phyloP scores from a whole-genome alignment of 2,329 filamentous ascomycete genomes.

The Colletotrichum phormii region DNA sequence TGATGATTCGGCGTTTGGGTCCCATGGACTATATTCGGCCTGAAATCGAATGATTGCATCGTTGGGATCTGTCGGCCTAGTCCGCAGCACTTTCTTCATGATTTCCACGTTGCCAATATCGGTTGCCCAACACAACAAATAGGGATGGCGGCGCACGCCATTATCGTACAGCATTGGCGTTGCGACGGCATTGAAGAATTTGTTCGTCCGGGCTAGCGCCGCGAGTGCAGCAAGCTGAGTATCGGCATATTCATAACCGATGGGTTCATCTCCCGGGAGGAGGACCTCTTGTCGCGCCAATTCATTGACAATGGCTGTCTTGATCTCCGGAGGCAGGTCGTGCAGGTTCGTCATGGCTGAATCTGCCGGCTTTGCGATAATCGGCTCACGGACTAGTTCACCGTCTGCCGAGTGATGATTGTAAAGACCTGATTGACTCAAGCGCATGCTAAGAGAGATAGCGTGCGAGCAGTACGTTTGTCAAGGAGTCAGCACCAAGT shows the following conservation, averaged over 20 bases:
- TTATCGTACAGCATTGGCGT: neutral
- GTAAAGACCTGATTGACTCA: too few species aligned
- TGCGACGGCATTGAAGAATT: neutral
- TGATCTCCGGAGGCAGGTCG: slow-evolving; percentile 9
- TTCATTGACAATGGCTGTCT: neutral
- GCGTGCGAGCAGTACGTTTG: too few species aligned
- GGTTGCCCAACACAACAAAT: slow-evolving; percentile 8
- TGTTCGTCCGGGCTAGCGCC: neutral
- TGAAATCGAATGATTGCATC: neutral
- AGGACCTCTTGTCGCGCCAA: neutral
- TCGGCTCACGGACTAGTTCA: neutral
- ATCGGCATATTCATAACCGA: neutral
- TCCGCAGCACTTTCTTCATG: neutral
- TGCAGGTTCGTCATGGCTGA: neutral
- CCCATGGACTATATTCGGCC: neutral
- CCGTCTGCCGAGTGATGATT: neutral
- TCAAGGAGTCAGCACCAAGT: too few species aligned
- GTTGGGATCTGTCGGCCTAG: neutral
- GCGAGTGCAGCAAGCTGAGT: neutral
- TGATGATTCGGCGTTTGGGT: neutral
- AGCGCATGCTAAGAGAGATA: too few species aligned
- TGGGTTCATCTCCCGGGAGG: neutral
- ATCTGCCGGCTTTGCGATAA: neutral
- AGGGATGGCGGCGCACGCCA: neutral
- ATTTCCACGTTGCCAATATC: neutral